Conservation (phyloP, 2,329 filamentous ascomycete species). For the Zasmidium angulare region DNA sequence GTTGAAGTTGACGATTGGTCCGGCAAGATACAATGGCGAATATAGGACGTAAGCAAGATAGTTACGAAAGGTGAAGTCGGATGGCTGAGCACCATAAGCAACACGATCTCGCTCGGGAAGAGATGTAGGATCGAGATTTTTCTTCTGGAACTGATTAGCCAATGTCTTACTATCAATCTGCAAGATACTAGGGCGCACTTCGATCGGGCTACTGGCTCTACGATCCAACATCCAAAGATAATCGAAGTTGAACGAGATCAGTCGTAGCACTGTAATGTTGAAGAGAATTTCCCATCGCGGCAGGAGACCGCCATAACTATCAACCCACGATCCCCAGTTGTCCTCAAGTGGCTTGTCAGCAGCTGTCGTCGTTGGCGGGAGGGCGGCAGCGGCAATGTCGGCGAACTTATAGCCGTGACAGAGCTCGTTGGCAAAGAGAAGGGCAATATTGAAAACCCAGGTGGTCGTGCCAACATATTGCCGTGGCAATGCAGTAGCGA, state of each 20-base stretch:
- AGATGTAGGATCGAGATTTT: constrained; percentile 82
- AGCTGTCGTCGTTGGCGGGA: constrained; percentile 41
- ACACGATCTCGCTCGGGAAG: constrained; percentile 89
- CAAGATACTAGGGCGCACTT: constrained; percentile 62
- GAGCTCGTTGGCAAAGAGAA: constrained; percentile 88
- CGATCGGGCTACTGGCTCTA: constrained; percentile 65
- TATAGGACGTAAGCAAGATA: constrained; percentile 90
- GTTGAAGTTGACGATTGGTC: constrained; percentile 95
- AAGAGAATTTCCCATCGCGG: constrained; percentile 95
- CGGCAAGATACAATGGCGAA: constrained; percentile 86
- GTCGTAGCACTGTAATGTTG: constrained; percentile 86
- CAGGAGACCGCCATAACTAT: constrained; percentile 79
- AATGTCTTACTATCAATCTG: background rate
- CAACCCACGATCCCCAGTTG: constrained; percentile 69
- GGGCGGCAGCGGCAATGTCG: constrained; percentile 57
- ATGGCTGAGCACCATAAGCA: constrained; percentile 66
- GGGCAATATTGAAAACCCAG: constrained; percentile 85
- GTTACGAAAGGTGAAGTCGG: constrained; percentile 77
- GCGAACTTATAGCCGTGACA: constrained; percentile 73
- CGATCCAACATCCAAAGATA: constrained; percentile 86
- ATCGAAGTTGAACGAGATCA: constrained; percentile 97
- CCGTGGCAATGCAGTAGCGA: constrained; percentile 71
- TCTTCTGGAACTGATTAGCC: constrained; percentile 85
- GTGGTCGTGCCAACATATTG: constrained; percentile 71
- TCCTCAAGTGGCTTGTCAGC: constrained; percentile 34